Evolutionary conservation across 208 protist genomes (phyloP).

Genomic region (Trypanosoma cruzi): DNA sequence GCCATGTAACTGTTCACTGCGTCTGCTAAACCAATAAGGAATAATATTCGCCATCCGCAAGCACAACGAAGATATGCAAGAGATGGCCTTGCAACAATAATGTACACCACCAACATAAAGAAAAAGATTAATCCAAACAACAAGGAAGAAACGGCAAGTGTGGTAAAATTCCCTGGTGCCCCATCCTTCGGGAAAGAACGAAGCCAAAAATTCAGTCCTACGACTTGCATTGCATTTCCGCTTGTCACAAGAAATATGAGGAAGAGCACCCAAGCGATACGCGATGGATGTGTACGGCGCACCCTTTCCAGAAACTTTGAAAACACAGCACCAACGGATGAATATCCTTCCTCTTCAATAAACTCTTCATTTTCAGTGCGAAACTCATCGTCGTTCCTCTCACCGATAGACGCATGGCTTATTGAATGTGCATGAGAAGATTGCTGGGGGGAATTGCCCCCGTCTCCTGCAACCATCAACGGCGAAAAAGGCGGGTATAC

Average conservation of each 20-base stretch:
- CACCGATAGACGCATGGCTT: too few species aligned
- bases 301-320: constrained; percentile 29
- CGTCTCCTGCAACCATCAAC: background rate
- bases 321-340: constrained; percentile 1
- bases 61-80: constrained; percentile 53
- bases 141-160: constrained; percentile 67
- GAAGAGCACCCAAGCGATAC: constrained; percentile 46
- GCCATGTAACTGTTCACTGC: constrained; percentile 76
- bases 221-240: constrained; percentile 82
- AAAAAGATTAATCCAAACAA: constrained; percentile 69
- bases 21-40: constrained; percentile 70
- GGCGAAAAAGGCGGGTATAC: background rate
- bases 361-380: too few species aligned
- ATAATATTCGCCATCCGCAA: constrained; percentile 49
- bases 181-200: constrained; percentile 60
- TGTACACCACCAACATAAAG: constrained; percentile 52
- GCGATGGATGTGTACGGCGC: constrained; percentile 31
- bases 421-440: too few species aligned
- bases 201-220: constrained; percentile 90
- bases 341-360: constrained; percentile 2
- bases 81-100: constrained; percentile 46
- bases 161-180: constrained; percentile 71
- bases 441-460: background rate
- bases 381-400: background rate
- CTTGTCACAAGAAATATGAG: constrained; percentile 65